A percentile compares a stretch with the other conserved stretches of the same genome.
Evolutionary conservation across 345 rosid species (phyloP).

Genomic region (Rhizophora apiculata): DNA sequence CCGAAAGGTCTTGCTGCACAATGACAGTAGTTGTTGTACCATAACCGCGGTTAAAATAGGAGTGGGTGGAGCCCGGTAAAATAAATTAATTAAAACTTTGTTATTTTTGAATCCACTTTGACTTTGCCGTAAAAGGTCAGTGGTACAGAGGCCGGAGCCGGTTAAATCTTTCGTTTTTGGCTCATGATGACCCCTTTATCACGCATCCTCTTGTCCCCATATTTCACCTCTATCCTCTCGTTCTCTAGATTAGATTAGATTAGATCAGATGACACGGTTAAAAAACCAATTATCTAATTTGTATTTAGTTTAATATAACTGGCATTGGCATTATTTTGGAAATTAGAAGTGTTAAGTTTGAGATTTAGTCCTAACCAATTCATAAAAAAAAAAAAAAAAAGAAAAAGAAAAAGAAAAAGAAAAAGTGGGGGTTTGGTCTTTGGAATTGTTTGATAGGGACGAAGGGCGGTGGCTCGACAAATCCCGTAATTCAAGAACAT

Average conservation of each 20-base stretch:
- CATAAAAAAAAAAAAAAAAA: too few species aligned
- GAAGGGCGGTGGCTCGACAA: background rate
- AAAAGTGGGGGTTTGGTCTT: background rate
- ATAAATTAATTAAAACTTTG: background rate
- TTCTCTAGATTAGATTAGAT: too few species aligned
- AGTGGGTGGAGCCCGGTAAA: too few species aligned
- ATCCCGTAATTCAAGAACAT: slow-evolving; percentile 23
- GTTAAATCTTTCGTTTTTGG: background rate
- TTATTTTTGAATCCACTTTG: background rate
- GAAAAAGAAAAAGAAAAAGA: background rate
- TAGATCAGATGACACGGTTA: too few species aligned
- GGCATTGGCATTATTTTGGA: too few species aligned
- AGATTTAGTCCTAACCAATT: too few species aligned
- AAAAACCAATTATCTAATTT: too few species aligned
- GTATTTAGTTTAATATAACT: too few species aligned
- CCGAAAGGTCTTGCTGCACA: too few species aligned
- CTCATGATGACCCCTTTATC: too few species aligned
- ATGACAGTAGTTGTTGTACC: background rate
- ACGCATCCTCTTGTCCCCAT: background rate
- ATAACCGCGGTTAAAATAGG: background rate
- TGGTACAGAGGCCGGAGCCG: background rate
- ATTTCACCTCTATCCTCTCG: background rate
- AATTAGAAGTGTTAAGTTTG: too few species aligned
- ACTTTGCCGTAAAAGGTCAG: slow-evolving; percentile 13
- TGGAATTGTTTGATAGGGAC: slow-evolving; percentile 3